Evolutionary conservation across 1,284 basidiomycete species (phyloP).

Genomic region (Moesziomyces globuligerus): DNA sequence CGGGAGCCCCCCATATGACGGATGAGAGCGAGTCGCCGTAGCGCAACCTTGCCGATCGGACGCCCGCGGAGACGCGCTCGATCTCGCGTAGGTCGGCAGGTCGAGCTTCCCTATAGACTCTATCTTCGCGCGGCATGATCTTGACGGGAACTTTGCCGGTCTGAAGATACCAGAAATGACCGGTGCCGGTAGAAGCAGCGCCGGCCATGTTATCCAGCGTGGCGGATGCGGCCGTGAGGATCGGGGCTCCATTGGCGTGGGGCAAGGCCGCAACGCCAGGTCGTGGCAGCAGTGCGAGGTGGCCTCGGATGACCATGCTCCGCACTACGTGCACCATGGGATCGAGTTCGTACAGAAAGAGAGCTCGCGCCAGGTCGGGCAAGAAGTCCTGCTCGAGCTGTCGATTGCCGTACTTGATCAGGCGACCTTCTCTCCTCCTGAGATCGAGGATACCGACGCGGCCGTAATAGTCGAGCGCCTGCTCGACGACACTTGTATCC

Average conservation of each 20-base stretch:
- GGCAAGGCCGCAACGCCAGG: slow-evolving; percentile 1
- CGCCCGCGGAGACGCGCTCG: not conserved
- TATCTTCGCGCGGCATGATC: not conserved
- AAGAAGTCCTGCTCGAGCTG: not conserved
- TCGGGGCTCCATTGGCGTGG: slow-evolving; percentile 1
- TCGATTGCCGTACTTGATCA: not conserved
- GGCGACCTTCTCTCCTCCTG: not conserved
- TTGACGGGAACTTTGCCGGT: not conserved
- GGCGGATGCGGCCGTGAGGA: not conserved
- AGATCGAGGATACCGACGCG: slow-evolving; percentile 6
- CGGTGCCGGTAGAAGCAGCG: not conserved
- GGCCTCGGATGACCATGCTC: not conserved
- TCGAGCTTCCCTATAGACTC: not conserved
- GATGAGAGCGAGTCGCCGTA: slow-evolving; percentile 4
- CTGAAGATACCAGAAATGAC: slow-evolving; percentile 4
- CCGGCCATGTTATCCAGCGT: slow-evolving; percentile 11
- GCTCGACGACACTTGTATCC: not conserved
- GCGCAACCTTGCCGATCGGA: not conserved
- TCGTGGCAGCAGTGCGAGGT: not conserved
- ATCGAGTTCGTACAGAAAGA: not conserved
- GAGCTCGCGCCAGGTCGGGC: not conserved
- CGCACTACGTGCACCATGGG: not conserved
- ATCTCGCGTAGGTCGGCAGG: not conserved
- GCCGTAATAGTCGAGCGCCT: slow-evolving; percentile 3
- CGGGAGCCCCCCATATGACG: not conserved